Conservation (phyloP, 768 basidiomycete species). For the Ephemerocybe angulata region DNA sequence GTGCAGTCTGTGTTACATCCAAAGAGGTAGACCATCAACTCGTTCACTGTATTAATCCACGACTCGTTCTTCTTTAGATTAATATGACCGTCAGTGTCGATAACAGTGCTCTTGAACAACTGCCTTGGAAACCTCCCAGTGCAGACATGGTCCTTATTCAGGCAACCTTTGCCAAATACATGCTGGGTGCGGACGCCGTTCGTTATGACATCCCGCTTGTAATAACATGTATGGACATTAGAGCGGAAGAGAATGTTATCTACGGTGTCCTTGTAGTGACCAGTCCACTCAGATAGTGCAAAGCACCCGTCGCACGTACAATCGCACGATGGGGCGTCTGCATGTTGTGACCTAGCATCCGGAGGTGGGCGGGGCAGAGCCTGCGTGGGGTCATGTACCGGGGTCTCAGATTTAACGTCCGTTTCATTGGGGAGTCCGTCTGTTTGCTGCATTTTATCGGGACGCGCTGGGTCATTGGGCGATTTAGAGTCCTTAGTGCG, state of each 20-base stretch:
- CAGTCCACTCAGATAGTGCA: background rate
- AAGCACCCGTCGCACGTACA: no score
- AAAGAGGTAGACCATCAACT: slow-evolving; percentile 28
- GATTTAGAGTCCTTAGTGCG: no score
- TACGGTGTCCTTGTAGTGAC: slow-evolving; percentile 1
- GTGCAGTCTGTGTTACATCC: slow-evolving; percentile 38
- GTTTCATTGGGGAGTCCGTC: no score
- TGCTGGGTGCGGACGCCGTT: slow-evolving; percentile 21
- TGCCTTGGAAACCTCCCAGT: slow-evolving; percentile 32
- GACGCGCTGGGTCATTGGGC: no score
- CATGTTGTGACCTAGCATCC: no score
- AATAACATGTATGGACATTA: background rate
- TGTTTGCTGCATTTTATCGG: no score
- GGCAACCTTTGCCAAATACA: background rate
- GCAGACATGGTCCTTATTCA: slow-evolving; percentile 27
- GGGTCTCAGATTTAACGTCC: no score
- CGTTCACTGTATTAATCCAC: slow-evolving; percentile 34
- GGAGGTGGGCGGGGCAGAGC: background rate
- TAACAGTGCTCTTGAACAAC: slow-evolving; percentile 12
- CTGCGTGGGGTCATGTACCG: background rate
- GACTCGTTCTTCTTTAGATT: slow-evolving; percentile 31
- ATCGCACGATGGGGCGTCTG: no score
- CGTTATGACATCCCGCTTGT: background rate
- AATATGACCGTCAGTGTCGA: slow-evolving; percentile 27
- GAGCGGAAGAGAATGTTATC: background rate